These are phyloP conservation scores for Pneumocystis canis DNA, from an alignment of 1,139 yeast genomes.

Conservation along the genomic window DNA sequence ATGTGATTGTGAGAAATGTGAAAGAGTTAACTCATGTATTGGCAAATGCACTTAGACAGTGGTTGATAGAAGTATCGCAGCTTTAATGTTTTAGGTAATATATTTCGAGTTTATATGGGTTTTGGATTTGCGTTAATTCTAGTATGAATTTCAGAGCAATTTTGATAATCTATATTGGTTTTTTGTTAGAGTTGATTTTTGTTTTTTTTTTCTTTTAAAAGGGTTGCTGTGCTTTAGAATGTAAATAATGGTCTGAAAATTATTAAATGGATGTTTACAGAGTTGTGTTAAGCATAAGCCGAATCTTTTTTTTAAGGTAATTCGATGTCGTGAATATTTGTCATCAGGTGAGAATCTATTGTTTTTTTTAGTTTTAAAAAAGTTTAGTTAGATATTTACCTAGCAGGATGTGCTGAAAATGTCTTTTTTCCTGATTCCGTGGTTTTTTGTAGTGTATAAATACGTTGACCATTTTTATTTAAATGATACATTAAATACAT, in stretches of 20 bases:
- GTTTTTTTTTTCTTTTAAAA: neutral
- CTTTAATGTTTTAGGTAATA: neutral
- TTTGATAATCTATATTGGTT: neutral
- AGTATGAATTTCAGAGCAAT: neutral
- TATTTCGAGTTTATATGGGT: too few species aligned
- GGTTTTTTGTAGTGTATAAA: constrained; percentile 75
- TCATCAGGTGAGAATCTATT: constrained; percentile 96
- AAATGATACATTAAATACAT: constrained; percentile 99
- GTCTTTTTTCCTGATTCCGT: constrained; percentile 86
- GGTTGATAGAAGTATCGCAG: constrained; percentile 56
- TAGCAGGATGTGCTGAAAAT: constrained; percentile 95
- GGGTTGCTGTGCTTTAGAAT: neutral
- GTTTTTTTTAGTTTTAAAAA: neutral
- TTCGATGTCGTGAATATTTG: constrained; percentile 97
- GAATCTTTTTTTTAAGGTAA: constrained; percentile 89
- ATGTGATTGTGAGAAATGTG: constrained; percentile 82
- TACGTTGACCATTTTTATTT: constrained; percentile 87
- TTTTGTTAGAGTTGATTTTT: neutral
- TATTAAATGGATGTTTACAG: constrained; percentile 24
- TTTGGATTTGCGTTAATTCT: too few species aligned
- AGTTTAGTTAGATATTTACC: neutral
- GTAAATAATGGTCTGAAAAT: neutral
- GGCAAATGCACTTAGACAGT: constrained; percentile 77
- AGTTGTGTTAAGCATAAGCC: constrained; percentile 78
- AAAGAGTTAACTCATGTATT: constrained; percentile 84